Conservation (phyloP, 1,139 yeast species). For the Diutina pseudorugosa region DNA sequence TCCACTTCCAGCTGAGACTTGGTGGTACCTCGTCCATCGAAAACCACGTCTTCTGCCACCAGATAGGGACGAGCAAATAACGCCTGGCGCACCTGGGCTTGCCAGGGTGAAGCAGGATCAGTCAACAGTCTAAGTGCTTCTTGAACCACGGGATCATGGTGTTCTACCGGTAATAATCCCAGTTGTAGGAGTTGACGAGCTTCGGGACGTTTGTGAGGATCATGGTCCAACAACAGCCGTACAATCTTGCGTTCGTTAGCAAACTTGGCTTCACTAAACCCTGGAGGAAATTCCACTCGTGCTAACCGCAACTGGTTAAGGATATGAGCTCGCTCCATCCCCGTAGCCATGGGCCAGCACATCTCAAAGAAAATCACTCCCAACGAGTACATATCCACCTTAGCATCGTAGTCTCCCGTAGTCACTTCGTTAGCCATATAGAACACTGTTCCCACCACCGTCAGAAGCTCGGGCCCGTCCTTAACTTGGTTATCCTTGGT, state of each 20-base stretch:
- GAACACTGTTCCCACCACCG: conserved; percentile 86
- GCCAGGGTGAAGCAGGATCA: conserved; percentile 90
- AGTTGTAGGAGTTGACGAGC: conserved; percentile 67
- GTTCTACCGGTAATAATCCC: conserved; percentile 77
- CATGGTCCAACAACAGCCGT: conserved; percentile 55
- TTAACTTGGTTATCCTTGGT: conserved; percentile 29
- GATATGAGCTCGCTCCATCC: conserved; percentile 81
- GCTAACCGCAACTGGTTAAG: conserved; percentile 50
- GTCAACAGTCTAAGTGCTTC: conserved; percentile 79
- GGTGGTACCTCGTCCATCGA: conserved; percentile 35
- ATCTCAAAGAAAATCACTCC: conserved; percentile 94
- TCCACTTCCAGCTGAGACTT: conserved; percentile 17
- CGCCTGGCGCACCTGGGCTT: conserved; percentile 79
- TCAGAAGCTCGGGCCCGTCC: conserved; percentile 11
- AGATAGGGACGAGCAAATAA: conserved; percentile 75
- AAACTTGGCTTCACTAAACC: conserved; percentile 40
- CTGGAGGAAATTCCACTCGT: conserved; percentile 52
- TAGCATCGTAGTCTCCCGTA: conserved; percentile 71
- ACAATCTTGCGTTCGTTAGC: conserved; percentile 57
- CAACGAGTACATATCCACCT: conserved; percentile 89
- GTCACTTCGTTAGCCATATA: conserved; percentile 89
- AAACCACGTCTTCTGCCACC: conserved; percentile 70
- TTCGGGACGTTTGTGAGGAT: conserved; percentile 64
- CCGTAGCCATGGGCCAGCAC: conserved; percentile 73
- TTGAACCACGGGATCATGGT: conserved; percentile 79